Conservation (phyloP, 2,329 filamentous ascomycete species). For the Aspergillus piperis region DNA sequence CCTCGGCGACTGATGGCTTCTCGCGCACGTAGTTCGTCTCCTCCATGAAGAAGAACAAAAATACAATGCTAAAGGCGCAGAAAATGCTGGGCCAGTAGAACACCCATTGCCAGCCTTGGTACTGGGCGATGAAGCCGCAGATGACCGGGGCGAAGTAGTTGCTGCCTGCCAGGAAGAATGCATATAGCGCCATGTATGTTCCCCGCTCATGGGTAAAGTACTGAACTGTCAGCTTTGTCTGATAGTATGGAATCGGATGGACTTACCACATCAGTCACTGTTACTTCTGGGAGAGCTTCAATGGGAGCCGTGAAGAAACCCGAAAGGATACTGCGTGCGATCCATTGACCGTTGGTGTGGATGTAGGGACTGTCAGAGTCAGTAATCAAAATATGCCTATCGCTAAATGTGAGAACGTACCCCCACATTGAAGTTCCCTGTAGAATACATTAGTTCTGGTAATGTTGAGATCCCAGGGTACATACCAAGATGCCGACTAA, state of each 20-base stretch:
- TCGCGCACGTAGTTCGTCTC: slow-evolving; percentile 54
- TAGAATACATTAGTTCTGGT: background rate
- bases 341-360: slow-evolving; percentile 40
- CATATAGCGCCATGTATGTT: slow-evolving; percentile 44
- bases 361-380: slow-evolving; percentile 31
- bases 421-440: slow-evolving; percentile 36
- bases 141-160: slow-evolving; percentile 50
- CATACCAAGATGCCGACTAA: slow-evolving; percentile 36
- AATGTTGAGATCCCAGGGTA: too few species aligned
- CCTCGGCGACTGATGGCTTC: slow-evolving; percentile 13
- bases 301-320: slow-evolving; percentile 46
- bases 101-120: slow-evolving; percentile 51
- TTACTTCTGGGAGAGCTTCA: slow-evolving; percentile 45
- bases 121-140: slow-evolving; percentile 50
- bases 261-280: slow-evolving; percentile 45
- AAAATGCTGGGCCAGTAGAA: slow-evolving; percentile 57
- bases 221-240: slow-evolving; percentile 21
- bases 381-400: background rate
- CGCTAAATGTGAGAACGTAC: slow-evolving; percentile 21
- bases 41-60: slow-evolving; percentile 58
- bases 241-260: background rate
- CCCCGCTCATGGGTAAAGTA: slow-evolving; percentile 48
- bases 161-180: slow-evolving; percentile 43
- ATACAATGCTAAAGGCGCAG: slow-evolving; percentile 46
- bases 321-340: slow-evolving; percentile 38